Conservation (phyloP, 192 early-diverging fungal species). For the Phlyctochytrium arcticum region DNA sequence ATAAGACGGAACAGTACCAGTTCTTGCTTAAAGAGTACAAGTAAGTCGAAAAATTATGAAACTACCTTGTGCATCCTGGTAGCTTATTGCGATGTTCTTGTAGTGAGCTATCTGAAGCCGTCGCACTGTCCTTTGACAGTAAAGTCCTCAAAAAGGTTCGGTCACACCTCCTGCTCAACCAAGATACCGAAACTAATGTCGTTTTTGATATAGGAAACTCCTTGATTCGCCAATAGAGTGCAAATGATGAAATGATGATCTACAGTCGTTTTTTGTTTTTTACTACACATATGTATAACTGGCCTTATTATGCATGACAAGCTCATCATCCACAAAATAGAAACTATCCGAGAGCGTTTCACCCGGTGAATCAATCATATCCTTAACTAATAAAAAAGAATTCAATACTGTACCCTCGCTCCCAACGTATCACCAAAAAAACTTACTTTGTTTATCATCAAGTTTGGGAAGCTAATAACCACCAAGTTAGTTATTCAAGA, state of each 20-base stretch:
- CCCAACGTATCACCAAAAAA: neutral
- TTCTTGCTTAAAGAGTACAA: slow-evolving; percentile 49
- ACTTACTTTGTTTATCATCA: slow-evolving; percentile 4
- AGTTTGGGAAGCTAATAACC: neutral
- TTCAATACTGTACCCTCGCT: neutral
- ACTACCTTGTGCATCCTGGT: too few relatives aligned
- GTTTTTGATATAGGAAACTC: too few relatives aligned
- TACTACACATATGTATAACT: slow-evolving; percentile 34
- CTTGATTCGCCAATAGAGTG: too few relatives aligned
- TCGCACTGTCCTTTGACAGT: slow-evolving; percentile 23
- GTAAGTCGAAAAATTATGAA: slow-evolving; percentile 10
- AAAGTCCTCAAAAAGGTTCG: slow-evolving; percentile 15
- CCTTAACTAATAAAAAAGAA: slow-evolving; percentile 34
- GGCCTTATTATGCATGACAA: slow-evolving; percentile 58
- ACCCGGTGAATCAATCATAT: slow-evolving; percentile 41
- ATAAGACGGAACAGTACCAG: slow-evolving; percentile 50
- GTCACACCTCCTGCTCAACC: too few relatives aligned
- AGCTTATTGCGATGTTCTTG: neutral
- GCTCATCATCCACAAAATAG: slow-evolving; percentile 53
- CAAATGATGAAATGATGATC: too few relatives aligned
- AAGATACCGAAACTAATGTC: too few relatives aligned
- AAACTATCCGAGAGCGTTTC: slow-evolving; percentile 49
- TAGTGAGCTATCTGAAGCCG: slow-evolving; percentile 32
- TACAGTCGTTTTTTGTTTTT: too few relatives aligned
- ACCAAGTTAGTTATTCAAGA: neutral